Evolutionary conservation across 2,329 filamentous ascomycete genomes (phyloP).

Genomic region (Coniochaeta hoffmannii): DNA sequence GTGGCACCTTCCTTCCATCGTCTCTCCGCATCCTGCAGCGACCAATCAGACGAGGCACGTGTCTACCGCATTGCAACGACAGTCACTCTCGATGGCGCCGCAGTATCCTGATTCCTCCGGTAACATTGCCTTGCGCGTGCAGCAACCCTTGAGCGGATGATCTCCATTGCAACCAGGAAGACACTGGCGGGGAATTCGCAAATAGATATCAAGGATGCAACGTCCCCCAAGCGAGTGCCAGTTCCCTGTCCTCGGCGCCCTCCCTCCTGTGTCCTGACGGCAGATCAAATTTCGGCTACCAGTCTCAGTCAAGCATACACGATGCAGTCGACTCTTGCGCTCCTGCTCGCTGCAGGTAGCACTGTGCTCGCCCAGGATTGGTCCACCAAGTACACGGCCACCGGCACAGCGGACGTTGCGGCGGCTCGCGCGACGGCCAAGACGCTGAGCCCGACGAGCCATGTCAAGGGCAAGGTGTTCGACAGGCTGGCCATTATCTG

Average conservation of each 20-base stretch:
- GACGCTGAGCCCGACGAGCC: conserved; percentile 51
- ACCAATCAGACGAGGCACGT: neutral
- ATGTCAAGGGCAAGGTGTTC: conserved; percentile 65
- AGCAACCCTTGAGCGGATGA: neutral
- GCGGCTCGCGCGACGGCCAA: conserved; percentile 52
- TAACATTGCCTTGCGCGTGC: neutral
- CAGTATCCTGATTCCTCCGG: neutral
- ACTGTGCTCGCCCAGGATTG: conserved; percentile 14
- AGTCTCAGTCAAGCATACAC: neutral
- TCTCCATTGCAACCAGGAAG: neutral
- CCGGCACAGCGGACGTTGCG: conserved; percentile 39
- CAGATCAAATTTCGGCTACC: neutral
- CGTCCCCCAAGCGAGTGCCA: neutral
- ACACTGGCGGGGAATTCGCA: neutral
- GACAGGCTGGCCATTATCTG: conserved; percentile 67
- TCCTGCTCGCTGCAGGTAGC: conserved; percentile 8
- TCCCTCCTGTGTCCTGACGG: neutral
- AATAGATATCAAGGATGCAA: neutral
- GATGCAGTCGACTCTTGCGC: neutral
- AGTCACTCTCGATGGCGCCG: neutral
- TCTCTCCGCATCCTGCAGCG: neutral
- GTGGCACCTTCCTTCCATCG: neutral
- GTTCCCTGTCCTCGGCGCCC: neutral
- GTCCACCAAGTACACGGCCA: conserved; percentile 38
- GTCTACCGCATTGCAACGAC: neutral